These are phyloP conservation scores for Brasilioporus rufonigricans DNA, from an alignment of 768 basidiomycete genomes.

Conservation along the genomic window DNA sequence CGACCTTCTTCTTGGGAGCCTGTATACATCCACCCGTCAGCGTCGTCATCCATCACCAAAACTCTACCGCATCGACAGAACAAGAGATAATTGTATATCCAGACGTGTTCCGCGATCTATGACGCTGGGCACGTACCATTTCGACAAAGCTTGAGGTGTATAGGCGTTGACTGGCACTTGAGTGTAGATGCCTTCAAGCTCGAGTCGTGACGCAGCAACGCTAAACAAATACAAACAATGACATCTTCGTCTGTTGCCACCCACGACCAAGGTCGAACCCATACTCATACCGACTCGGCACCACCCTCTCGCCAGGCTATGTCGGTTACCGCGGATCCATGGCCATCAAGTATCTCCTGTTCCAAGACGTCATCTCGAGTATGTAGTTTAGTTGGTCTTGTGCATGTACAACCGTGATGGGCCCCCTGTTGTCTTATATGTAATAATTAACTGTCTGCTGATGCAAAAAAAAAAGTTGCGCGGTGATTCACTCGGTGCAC, in stretches of 20 bases:
- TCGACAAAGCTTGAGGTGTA: conserved; percentile 30
- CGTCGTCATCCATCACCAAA: conserved; percentile 46
- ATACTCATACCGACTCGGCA: conserved; percentile 31
- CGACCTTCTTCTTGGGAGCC: conserved; percentile 84
- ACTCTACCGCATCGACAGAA: background rate
- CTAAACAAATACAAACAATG: conserved; percentile 23
- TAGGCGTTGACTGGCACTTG: conserved; percentile 6
- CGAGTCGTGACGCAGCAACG: background rate
- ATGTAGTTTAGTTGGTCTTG: too few relatives aligned
- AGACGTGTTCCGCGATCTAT: background rate
- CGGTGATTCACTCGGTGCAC: too few relatives aligned
- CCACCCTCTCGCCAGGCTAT: conserved; percentile 29
- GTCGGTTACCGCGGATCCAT: conserved; percentile 26
- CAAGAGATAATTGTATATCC: background rate
- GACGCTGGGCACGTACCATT: conserved; percentile 36
- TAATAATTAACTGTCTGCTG: too few relatives aligned
- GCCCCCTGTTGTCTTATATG: too few relatives aligned
- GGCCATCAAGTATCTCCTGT: conserved; percentile 20
- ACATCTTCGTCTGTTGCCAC: too few relatives aligned
- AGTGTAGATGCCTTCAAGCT: background rate
- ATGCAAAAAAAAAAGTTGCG: too few relatives aligned
- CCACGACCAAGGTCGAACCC: conserved; percentile 19
- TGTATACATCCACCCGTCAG: conserved; percentile 56
- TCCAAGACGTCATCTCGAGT: conserved; percentile 29
- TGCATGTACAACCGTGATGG: too few relatives aligned